Percentiles rank a stretch among this genome's conserved stretches.
These are phyloP conservation scores for Gloeostereum incarnatum DNA, from an alignment of 768 basidiomycete species.

Conservation along the genomic window DNA sequence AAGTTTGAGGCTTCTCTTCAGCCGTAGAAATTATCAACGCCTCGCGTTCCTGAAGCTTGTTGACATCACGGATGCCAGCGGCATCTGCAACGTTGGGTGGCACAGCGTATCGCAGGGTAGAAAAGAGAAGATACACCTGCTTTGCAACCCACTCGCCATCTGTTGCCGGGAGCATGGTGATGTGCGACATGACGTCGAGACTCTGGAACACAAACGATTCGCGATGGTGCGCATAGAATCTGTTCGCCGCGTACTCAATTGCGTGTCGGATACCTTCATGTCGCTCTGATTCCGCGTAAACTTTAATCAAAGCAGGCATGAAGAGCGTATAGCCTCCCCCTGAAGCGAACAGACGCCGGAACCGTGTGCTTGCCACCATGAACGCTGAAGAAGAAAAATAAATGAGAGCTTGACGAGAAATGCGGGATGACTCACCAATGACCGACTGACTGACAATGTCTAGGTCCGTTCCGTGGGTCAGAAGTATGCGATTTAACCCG, in stretches of 20 bases:
- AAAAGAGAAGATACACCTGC: slow-evolving; percentile 49
- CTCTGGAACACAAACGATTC: slow-evolving; percentile 71
- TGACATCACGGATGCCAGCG: slow-evolving; percentile 58
- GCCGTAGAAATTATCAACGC: slow-evolving; percentile 59
- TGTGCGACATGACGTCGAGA: slow-evolving; percentile 49
- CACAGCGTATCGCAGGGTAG: slow-evolving; percentile 39
- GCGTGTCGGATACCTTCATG: slow-evolving; percentile 52
- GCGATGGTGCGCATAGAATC: slow-evolving; percentile 67
- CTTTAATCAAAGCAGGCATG: slow-evolving; percentile 63
- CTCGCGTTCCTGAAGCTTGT: slow-evolving; percentile 58
- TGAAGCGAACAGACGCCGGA: slow-evolving; percentile 65
- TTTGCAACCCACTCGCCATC: slow-evolving; percentile 45
- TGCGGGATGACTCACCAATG: slow-evolving; percentile 55
- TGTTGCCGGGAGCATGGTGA: slow-evolving; percentile 37
- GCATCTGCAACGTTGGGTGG: slow-evolving; percentile 37
- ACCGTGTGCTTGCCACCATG: slow-evolving; percentile 71
- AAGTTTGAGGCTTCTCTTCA: slow-evolving; percentile 66
- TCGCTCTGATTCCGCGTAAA: slow-evolving; percentile 52
- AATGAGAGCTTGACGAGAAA: slow-evolving; percentile 1
- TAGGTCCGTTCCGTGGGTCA: slow-evolving; percentile 62
- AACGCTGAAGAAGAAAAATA: slow-evolving; percentile 31
- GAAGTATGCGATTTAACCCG: slow-evolving; percentile 60
- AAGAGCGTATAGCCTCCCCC: slow-evolving; percentile 68
- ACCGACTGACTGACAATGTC: slow-evolving; percentile 70
- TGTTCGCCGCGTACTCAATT: slow-evolving; percentile 61